Base-by-base conservation (phyloP, 2,329 filamentous ascomycete species). In the Cordyceps javanica region DNA sequence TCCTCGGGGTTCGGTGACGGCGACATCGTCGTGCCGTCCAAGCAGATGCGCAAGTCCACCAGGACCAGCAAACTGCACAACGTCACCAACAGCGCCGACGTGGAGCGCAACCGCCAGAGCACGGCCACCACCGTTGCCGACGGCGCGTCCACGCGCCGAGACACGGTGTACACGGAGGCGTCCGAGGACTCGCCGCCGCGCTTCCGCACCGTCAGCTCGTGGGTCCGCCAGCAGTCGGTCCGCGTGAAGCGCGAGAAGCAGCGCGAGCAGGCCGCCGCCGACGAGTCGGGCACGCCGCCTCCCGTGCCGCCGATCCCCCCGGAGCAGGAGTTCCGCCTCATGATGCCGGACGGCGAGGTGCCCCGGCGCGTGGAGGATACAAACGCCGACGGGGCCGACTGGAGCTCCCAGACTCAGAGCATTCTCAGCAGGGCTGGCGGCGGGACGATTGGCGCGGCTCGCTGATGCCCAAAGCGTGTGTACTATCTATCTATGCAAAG, bases 1-100 rank as follows among this genome's bases (percentile, higher is more conserved):
- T 86, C 83, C 0, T 87, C 84, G 0, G 83, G 83, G 7, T 86
- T 86, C 60, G 83, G 83, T 19, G 83, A 87, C 63, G 81, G 78
- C 25, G 80, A 85, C 45, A 82, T 85, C 28, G 75, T 82, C 32
- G 68, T 80, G 26, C 74, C 75, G 6, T 70, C 68, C 62, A 69
- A 58, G 57, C 65, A 54, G 51, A 13, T 25, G 1, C 53, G 53
- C 53, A 56, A 56, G 44, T 56, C 53, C 4, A 48, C 63, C 57
- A 42, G 60, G 49, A 21, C 42, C 21, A 42, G 23, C 49, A 57
- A 38, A 38, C 28, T 44, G 26, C 28, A 55, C 10, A 44, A 44
- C 28, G 28, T 32, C 28, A 54, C 30, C 26, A 41, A 10, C 28
- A 23, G 4, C 13, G 28, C n/a, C 26, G 51, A 54, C 19, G 16